Evolutionary conservation across 495 filamentous ascomycete genomes (phyloP), one percentile per base, ranked within the genome.

Genomic region (Lophium mytilinum): DNA sequence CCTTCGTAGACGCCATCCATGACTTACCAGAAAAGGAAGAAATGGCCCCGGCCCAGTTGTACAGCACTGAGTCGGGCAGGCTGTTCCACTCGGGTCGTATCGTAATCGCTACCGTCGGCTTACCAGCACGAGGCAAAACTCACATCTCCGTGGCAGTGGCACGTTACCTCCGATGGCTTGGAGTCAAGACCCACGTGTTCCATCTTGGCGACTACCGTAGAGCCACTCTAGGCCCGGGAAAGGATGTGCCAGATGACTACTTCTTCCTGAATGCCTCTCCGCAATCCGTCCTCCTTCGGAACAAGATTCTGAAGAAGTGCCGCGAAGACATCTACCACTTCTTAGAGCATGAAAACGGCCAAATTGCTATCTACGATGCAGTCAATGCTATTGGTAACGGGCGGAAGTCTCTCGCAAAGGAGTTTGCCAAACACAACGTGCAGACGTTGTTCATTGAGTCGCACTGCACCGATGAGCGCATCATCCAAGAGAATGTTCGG

Each of bases 321-420:
- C 83, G 92, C 49, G 91, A 97, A 69, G 94, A 99, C 65, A 94
- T 99, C 36, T 95, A 95, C 56, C 84, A 86, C 54, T 99, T 95
- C 74, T 75, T 99, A 37, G 90, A 96, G 60, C 84, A 96, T 61
- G 94, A 97, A 65, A 97, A 96, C 65, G 94, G 94, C 11, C 94
- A 99, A 65, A 90, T 99, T 50, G 94, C 94, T 40, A 97, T 99
- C 50, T 99, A 97, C 65, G 94, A 99, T 75, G 93, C 94, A 24
- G 94, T 99, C n/a, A 97, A 97, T 66, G 89, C 91, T 10, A 80
- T 92, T 18, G 81, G 88, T 21, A 79, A 80, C 50, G 91, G 90
- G n/a, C 83, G 94, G 35, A 80, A 84, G 56, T 84, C 91, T 7
- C 76, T 99, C 9, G 91, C 90, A 0, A 94, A 94, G 68, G 92